phyloP scores from a whole-genome alignment of 2,329 filamentous ascomycete genomes.

The Aureobasidium sp. region DNA sequence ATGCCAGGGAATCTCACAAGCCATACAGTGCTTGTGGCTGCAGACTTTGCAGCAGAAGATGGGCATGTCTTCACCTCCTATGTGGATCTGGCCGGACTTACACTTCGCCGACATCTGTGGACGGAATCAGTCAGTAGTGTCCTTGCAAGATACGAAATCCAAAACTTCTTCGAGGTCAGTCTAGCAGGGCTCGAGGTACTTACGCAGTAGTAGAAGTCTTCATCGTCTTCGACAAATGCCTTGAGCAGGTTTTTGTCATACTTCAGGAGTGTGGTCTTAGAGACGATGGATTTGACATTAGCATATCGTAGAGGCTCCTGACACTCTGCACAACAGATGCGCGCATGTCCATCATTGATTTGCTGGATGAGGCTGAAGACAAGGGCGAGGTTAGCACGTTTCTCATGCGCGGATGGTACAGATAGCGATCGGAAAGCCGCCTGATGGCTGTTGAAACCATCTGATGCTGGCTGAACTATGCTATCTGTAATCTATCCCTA shows the following conservation, averaged over 20 bases:
- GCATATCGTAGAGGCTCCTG: background rate
- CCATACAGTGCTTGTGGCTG: conserved; percentile 25
- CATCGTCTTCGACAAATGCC: conserved; percentile 13
- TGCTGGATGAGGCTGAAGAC: background rate
- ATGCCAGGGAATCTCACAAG: conserved; percentile 27
- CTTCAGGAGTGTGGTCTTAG: background rate
- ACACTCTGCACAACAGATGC: background rate
- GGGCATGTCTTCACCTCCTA: conserved; percentile 18
- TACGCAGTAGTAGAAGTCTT: conserved; percentile 21
- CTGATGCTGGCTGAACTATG: too few species aligned
- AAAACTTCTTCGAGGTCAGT: background rate
- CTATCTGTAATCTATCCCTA: too few species aligned
- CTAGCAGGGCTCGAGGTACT: background rate
- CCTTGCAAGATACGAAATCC: background rate
- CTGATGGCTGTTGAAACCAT: too few species aligned
- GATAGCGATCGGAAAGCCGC: too few species aligned
- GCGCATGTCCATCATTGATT: background rate
- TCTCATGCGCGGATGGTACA: too few species aligned
- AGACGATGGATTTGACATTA: background rate
- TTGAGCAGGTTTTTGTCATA: conserved; percentile 11
- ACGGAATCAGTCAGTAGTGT: background rate
- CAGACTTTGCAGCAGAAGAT: conserved; percentile 26
- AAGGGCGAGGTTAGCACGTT: too few species aligned
- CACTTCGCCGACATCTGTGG: conserved; percentile 14
- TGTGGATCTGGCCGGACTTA: conserved; percentile 22